Percentiles rank a stretch among this genome's conserved stretches.
Evolutionary conservation across 2,329 filamentous ascomycete species (phyloP).

Genomic region (Colletotrichum falcatum): DNA sequence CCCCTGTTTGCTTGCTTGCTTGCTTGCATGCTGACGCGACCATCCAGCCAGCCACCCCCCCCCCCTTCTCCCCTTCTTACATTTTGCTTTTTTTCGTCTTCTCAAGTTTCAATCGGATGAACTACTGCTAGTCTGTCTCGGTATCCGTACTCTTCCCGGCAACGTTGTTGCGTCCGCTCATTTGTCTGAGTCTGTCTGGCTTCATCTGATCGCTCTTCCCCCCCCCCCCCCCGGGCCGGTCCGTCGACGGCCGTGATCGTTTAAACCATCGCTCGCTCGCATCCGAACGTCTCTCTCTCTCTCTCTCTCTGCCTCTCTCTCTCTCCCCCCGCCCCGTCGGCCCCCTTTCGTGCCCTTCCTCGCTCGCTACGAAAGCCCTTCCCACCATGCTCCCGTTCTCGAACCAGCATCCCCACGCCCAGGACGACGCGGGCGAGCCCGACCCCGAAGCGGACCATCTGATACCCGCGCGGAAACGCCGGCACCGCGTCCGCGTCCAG

Average conservation of each 20-base stretch:
- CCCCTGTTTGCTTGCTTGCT: background rate
- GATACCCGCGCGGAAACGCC: slow-evolving; percentile 46
- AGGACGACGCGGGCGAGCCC: slow-evolving; percentile 42
- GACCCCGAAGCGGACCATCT: slow-evolving; percentile 50
- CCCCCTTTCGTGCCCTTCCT: no score
- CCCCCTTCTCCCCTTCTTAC: background rate
- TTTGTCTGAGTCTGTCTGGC: background rate
- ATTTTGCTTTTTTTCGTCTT: no score
- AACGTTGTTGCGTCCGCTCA: slow-evolving; percentile 28
- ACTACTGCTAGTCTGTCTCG: background rate
- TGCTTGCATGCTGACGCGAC: background rate
- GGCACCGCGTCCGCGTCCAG: slow-evolving; percentile 53
- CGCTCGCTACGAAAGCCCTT: background rate
- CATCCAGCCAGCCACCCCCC: no score
- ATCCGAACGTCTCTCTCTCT: background rate
- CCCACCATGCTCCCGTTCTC: slow-evolving; percentile 14
- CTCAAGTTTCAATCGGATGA: background rate
- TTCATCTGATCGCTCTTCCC: background rate
- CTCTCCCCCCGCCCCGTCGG: background rate
- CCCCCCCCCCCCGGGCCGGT: no score
- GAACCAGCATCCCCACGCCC: slow-evolving; percentile 31
- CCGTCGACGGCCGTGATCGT: background rate
- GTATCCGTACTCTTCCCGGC: background rate
- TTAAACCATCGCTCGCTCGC: background rate
- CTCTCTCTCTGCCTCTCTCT: no score